phyloP scores from a whole-genome alignment of 331 rosid genomes.

The Erythrophleum ivorense region DNA sequence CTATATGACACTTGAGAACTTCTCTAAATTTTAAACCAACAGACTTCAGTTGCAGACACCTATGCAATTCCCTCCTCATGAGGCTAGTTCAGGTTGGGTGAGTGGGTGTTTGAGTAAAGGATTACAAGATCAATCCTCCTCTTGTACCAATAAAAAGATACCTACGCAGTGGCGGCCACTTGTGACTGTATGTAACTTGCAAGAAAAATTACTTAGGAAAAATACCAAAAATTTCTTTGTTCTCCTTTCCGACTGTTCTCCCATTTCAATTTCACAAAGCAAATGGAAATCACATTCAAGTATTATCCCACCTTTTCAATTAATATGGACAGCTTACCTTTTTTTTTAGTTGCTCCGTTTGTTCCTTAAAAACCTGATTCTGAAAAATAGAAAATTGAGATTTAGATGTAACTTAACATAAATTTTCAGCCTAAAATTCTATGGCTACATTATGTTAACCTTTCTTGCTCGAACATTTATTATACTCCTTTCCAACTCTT shows the following conservation, averaged over 20 bases:
- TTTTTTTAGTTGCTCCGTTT: constrained; percentile 63
- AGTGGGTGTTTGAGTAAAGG: too few relatives aligned
- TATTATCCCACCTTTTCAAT: neutral
- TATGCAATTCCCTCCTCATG: too few relatives aligned
- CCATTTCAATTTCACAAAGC: neutral
- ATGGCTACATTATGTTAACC: constrained; percentile 48
- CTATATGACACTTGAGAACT: too few relatives aligned
- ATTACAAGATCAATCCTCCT: too few relatives aligned
- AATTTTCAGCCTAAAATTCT: neutral
- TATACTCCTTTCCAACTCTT: constrained; percentile 73
- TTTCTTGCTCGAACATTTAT: constrained; percentile 68
- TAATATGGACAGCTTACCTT: constrained; percentile 56
- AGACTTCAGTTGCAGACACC: too few relatives aligned
- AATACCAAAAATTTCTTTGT: too few relatives aligned
- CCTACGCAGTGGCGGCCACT: too few relatives aligned
- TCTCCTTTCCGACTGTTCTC: neutral
- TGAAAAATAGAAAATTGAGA: constrained; percentile 43
- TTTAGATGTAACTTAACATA: constrained; percentile 12
- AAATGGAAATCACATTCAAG: neutral
- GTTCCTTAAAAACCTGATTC: constrained; percentile 70
- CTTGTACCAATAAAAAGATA: too few relatives aligned
- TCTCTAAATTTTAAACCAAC: too few relatives aligned
- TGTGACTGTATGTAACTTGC: too few relatives aligned
- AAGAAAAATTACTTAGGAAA: too few relatives aligned
- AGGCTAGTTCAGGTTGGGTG: too few relatives aligned